A percentile compares a stretch with the other conserved stretches of the same genome.
These are phyloP conservation scores for Colletotrichum scovillei DNA, from an alignment of 2,329 filamentous ascomycete species.

Conservation along the genomic window DNA sequence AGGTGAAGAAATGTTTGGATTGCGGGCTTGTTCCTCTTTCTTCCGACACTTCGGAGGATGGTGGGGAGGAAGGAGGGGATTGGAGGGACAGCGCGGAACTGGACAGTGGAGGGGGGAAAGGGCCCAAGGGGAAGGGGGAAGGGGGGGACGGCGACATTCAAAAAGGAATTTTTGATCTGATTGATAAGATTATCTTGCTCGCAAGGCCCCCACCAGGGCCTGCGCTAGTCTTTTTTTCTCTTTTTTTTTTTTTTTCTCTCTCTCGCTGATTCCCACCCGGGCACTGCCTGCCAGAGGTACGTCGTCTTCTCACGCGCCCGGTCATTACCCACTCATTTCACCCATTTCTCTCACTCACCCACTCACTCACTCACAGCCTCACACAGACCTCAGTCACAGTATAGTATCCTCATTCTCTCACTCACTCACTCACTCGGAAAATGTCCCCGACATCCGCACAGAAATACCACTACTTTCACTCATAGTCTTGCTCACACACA, in stretches of 20 bases:
- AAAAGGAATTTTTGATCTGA: constrained; percentile 48
- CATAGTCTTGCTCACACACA: neutral
- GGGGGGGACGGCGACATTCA: constrained; percentile 15
- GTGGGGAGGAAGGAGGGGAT: constrained; percentile 30
- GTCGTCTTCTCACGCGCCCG: neutral
- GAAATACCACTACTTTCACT: neutral
- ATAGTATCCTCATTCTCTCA: neutral
- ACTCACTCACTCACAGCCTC: neutral
- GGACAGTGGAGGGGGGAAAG: neutral
- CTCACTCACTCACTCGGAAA: neutral
- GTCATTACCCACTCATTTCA: neutral
- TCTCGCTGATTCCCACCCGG: neutral
- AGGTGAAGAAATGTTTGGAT: neutral
- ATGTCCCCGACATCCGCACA: neutral
- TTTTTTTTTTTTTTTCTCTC: neutral
- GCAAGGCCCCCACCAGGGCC: constrained; percentile 27
- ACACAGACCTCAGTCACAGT: too few relatives aligned
- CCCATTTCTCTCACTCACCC: too few relatives aligned
- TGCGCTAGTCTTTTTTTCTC: constrained; percentile 5
- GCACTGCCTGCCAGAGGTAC: neutral
- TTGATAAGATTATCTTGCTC: constrained; percentile 57
- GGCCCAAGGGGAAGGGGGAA: neutral
- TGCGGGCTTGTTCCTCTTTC: neutral
- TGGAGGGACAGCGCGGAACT: constrained; percentile 36
- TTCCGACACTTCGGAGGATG: neutral